Conservation (phyloP, 2,329 filamentous ascomycete genomes). For the Chaetomiaceae sp. region DNA sequence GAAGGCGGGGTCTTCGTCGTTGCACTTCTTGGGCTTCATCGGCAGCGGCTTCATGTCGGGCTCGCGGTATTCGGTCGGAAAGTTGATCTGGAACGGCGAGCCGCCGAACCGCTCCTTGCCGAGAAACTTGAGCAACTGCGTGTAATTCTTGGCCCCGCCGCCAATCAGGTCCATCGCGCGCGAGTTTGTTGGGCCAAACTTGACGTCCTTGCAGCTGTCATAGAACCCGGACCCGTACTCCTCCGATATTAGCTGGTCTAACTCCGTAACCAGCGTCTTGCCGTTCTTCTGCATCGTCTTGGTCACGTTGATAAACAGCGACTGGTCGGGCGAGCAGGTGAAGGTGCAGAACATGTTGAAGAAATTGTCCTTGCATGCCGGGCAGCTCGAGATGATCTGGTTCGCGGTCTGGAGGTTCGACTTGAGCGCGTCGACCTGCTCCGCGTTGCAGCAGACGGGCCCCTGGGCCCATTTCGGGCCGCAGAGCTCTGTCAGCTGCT, state of each 20-base stretch:
- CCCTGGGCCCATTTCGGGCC: conserved; percentile 80
- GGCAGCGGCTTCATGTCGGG: conserved; percentile 67
- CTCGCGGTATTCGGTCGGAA: conserved; percentile 60
- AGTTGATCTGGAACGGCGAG: conserved; percentile 98
- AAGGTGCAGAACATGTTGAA: conserved; percentile 98
- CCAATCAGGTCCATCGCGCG: conserved; percentile 96
- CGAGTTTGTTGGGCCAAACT: conserved; percentile 90
- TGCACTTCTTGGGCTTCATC: conserved; percentile 78
- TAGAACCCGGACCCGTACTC: conserved; percentile 86
- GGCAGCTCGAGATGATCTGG: conserved; percentile 85
- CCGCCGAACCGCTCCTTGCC: conserved; percentile 88
- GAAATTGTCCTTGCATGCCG: conserved; percentile 97
- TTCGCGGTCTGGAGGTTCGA: conserved; percentile 83
- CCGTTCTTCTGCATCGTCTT: conserved; percentile 58
- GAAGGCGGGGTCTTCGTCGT: conserved; percentile 79
- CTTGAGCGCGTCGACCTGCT: conserved; percentile 79
- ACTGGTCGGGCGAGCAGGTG: conserved; percentile 96
- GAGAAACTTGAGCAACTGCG: conserved; percentile 81
- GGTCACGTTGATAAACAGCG: conserved; percentile 90
- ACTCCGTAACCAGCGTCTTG: conserved; percentile 70
- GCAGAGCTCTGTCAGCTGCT: conserved; percentile 79
- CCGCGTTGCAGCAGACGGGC: conserved; percentile 76
- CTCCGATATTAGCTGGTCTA: conserved; percentile 84
- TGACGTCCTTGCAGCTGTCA: conserved; percentile 97
- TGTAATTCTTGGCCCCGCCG: conserved; percentile 87